These are phyloP conservation scores for Cladosporium sp. DNA, from an alignment of 2,329 filamentous ascomycete species.

Conservation along the genomic window DNA sequence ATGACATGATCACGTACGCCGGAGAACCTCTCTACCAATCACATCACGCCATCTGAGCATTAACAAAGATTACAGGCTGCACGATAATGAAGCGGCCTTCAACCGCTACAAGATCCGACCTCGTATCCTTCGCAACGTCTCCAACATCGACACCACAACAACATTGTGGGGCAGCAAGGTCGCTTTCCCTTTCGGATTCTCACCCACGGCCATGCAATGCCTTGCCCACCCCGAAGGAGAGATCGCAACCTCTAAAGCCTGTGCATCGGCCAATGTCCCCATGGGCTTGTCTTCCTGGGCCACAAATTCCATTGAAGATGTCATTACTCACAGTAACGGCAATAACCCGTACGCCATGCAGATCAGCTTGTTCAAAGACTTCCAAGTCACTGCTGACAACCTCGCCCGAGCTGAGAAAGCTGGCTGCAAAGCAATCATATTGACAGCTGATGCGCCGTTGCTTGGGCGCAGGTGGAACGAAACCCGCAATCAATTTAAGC, in stretches of 20 bases:
- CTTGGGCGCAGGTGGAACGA: background rate
- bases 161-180: constrained; percentile 43
- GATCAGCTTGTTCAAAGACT: constrained; percentile 51
- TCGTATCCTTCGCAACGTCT: constrained; percentile 38
- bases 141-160: constrained; percentile 37
- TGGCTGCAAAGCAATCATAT: background rate
- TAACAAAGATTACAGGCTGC: constrained; percentile 25
- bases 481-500: background rate
- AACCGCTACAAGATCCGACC: constrained; percentile 40
- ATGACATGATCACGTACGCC: constrained; percentile 13
- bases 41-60: background rate
- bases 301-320: constrained; percentile 48
- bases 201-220: background rate
- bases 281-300: constrained; percentile 51
- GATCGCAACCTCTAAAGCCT: constrained; percentile 27
- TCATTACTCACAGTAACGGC: constrained; percentile 36
- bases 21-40: background rate
- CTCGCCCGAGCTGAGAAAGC: constrained; percentile 15
- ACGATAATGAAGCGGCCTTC: constrained; percentile 52
- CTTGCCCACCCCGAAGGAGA: background rate
- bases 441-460: background rate
- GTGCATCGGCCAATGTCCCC: constrained; percentile 25
- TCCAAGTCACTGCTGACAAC: constrained; percentile 44
- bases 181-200: constrained; percentile 18
- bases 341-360: constrained; percentile 51